phyloP scores from a whole-genome alignment of 169 alveolate species.

The Fabrea salina region DNA sequence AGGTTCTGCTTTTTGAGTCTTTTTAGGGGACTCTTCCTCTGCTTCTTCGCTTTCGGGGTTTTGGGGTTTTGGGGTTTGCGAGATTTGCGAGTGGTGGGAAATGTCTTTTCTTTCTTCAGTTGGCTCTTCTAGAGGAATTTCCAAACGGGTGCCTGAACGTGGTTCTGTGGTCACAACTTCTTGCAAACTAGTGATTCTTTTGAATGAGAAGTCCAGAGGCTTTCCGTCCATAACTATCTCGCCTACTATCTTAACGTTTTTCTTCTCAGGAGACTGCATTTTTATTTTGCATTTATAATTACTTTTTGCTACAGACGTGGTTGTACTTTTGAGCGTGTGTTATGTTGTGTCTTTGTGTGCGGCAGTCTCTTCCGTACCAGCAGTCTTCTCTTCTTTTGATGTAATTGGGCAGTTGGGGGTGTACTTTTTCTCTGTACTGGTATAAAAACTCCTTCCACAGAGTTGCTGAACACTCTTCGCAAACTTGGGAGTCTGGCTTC shows the following conservation, averaged over 20 bases:
- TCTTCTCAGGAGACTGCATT: too few relatives aligned
- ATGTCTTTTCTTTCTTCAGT: not conserved
- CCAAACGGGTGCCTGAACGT: not conserved
- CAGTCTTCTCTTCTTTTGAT: slow-evolving; percentile 21
- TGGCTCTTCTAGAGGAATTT: slow-evolving; percentile 3
- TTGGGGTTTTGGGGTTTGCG: not conserved
- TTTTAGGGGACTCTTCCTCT: slow-evolving; percentile 10
- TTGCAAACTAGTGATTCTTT: not conserved
- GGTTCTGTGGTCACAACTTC: slow-evolving; percentile 1
- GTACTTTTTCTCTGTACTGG: slow-evolving; percentile 36
- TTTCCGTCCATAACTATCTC: slow-evolving; percentile 12
- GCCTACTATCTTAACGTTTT: not conserved
- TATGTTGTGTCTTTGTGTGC: slow-evolving; percentile 38
- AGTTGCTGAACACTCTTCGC: slow-evolving; percentile 26
- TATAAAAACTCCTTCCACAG: slow-evolving; percentile 33
- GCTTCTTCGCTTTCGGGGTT: not conserved
- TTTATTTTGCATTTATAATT: too few relatives aligned
- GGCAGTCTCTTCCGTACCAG: slow-evolving; percentile 46
- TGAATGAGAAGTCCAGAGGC: slow-evolving; percentile 16
- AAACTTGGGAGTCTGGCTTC: not conserved
- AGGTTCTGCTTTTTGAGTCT: slow-evolving; percentile 11
- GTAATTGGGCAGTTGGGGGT: slow-evolving; percentile 12
- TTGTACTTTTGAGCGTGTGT: slow-evolving; percentile 38
- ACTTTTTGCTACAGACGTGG: slow-evolving; percentile 41
- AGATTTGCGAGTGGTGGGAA: not conserved